A percentile compares a stretch with the other conserved stretches of the same genome.
phyloP scores from a whole-genome alignment of 2,329 filamentous ascomycete species.

The Colletotrichum euphorbiae region DNA sequence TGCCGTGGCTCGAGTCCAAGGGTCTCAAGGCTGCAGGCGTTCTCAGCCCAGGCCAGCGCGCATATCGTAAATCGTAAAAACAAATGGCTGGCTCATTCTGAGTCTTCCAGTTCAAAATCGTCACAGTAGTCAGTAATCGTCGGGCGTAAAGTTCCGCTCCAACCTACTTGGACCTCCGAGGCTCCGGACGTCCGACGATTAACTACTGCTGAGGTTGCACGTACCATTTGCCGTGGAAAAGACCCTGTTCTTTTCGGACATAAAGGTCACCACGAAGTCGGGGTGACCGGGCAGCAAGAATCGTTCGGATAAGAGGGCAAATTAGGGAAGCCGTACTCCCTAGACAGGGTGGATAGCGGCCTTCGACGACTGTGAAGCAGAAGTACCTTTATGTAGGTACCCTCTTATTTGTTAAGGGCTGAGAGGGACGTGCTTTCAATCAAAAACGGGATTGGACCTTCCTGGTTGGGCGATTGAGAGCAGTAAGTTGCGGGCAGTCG shows the following conservation, averaged over 20 bases:
- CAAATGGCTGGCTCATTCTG: too few species aligned
- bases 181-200: too few species aligned
- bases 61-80: not conserved
- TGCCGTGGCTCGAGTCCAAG: constrained; percentile 13
- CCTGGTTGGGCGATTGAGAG: not conserved
- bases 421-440: too few species aligned
- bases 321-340: not conserved
- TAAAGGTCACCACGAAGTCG: too few species aligned
- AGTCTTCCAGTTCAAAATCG: too few species aligned
- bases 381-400: constrained; percentile 11
- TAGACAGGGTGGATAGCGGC: not conserved
- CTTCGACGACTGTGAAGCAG: not conserved
- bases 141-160: too few species aligned
- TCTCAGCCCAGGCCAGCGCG: constrained; percentile 2
- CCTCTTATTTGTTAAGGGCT: constrained; percentile 14
- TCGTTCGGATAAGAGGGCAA: not conserved
- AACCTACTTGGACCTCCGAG: too few species aligned
- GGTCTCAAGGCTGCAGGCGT: constrained; percentile 4
- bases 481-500: not conserved
- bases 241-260: too few species aligned
- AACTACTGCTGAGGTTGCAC: too few species aligned
- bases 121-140: too few species aligned
- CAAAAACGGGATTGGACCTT: too few species aligned
- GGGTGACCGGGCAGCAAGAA: not conserved
- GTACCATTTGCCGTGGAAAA: too few species aligned